Conservation (phyloP, 495 filamentous ascomycete species). For the Trichodelitschia bisporula region DNA sequence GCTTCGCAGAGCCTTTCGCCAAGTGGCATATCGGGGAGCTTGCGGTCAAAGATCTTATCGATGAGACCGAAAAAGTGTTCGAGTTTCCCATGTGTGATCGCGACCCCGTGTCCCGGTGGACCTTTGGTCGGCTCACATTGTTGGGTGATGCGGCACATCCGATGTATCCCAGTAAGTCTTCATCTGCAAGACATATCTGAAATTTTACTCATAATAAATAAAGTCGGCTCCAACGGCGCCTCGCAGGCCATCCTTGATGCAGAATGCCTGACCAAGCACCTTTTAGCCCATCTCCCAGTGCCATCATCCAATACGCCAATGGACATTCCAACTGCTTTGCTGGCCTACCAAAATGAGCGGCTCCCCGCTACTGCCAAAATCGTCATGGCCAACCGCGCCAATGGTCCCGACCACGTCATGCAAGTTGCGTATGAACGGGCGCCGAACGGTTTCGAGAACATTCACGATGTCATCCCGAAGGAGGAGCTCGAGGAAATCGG, state of each 20-base stretch:
- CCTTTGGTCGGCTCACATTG: slow-evolving; percentile 2
- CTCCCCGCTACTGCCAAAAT: slow-evolving; percentile 5
- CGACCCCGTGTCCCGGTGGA: slow-evolving; percentile 3
- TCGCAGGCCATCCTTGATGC: slow-evolving; percentile 4
- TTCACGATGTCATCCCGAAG: slow-evolving; percentile 7
- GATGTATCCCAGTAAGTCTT: slow-evolving; percentile 3
- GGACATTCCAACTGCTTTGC: slow-evolving; percentile 2
- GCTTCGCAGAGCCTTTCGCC: slow-evolving; percentile 1
- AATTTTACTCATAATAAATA: neutral
- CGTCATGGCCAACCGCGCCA: slow-evolving; percentile 4
- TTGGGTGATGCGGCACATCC: slow-evolving; percentile 5
- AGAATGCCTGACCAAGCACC: slow-evolving; percentile 1
- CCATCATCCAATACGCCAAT: neutral
- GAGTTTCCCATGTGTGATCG: slow-evolving; percentile 6
- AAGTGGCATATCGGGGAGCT: slow-evolving; percentile 1
- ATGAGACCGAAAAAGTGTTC: slow-evolving; percentile 3
- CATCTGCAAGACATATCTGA: neutral
- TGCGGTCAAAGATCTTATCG: slow-evolving; percentile 3
- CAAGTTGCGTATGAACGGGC: slow-evolving; percentile 6
- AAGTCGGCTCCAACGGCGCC: slow-evolving; percentile 4
- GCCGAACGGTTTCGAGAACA: slow-evolving; percentile 5
- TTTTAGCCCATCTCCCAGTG: neutral
- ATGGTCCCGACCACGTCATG: slow-evolving; percentile 6
- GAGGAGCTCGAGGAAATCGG: slow-evolving; percentile 6
- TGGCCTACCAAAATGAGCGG: slow-evolving; percentile 5